Conservation (phyloP, 306 rosid species). For the Geum urbanum region DNA sequence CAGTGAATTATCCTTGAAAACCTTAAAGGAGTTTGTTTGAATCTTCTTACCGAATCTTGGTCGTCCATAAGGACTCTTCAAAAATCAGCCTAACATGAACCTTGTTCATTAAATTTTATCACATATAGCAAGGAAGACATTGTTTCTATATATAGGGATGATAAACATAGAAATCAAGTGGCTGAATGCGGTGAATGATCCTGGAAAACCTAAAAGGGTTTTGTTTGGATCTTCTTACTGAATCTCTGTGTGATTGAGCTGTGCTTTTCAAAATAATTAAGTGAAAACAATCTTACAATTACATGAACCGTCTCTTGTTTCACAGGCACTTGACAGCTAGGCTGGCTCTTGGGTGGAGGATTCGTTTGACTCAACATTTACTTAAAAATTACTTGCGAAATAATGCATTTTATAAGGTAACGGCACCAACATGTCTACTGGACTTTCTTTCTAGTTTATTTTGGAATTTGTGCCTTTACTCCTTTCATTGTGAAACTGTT, state of each 20-base stretch:
- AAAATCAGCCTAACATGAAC: neutral
- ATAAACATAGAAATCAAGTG: neutral
- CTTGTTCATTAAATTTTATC: neutral
- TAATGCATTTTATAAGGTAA: constrained; percentile 96
- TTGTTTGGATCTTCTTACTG: neutral
- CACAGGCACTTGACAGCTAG: constrained; percentile 81
- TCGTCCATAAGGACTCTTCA: too few relatives aligned
- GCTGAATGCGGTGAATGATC: neutral
- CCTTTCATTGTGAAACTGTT: neutral
- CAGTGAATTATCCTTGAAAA: neutral
- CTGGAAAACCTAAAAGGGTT: neutral
- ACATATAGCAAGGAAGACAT: neutral
- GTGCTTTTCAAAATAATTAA: neutral
- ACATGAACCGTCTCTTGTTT: constrained; percentile 15
- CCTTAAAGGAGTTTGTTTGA: neutral
- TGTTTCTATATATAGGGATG: neutral
- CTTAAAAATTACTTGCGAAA: constrained; percentile 73
- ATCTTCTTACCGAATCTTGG: neutral
- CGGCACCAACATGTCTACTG: constrained; percentile 17
- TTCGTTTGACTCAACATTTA: constrained; percentile 87
- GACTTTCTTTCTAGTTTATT: constrained; percentile 1
- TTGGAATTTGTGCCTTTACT: constrained; percentile 6
- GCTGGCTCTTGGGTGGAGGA: constrained; percentile 97
- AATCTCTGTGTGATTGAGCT: neutral
- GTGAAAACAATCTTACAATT: neutral